Base-by-base conservation (phyloP, 2,329 filamentous ascomycete species). In the Scytalidium lignicola region DNA sequence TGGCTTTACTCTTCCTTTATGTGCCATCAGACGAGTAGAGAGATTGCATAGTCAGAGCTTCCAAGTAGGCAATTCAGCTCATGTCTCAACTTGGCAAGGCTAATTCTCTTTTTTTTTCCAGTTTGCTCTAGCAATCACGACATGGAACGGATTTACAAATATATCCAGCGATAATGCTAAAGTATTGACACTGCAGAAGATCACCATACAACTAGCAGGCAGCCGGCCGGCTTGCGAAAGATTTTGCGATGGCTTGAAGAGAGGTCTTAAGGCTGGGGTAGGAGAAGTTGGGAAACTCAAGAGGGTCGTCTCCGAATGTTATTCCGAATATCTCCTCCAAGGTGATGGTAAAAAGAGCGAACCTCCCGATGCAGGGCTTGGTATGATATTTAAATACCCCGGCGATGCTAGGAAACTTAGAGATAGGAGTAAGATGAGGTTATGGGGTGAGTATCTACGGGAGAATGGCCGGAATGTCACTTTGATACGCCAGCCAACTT, bases 221-320 rank as follows among this genome's bases (percentile, higher is more conserved):
- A 93, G 87, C 63, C 83, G 92, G 49, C 88, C 86, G 63, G 84
- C 88, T 43, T 97, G 92, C 66, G 93, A 99, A 69, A 79, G 90
- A 47, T 99, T 99, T 71, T 99, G 93, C 67, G 93, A 99, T 70
- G 90, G 88, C 5, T 75, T 99, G 56, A 99, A 97, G 70, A 90
- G 86, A 64, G 91, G 91, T 1, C 72, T 99, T 45, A 80, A 92
- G 54, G 85, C 90, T 50, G 90, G 86, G 13, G 90, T 97, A 62
- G 90, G 88, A 53, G 91, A 90, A 56, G 89, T 96, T 3, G 86
- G 86, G 47, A 92, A 86, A 66, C 78, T 97, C 63, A 88, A 90
- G 55, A 79, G 80, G 53, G 87, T 96, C 10, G 82, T 90, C 3
- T 72, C 78, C 19, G 86, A 93, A 61, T 96, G 90, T 72, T 97